Base-by-base conservation (phyloP, 768 basidiomycete genomes). In the Mycena vitilis region DNA sequence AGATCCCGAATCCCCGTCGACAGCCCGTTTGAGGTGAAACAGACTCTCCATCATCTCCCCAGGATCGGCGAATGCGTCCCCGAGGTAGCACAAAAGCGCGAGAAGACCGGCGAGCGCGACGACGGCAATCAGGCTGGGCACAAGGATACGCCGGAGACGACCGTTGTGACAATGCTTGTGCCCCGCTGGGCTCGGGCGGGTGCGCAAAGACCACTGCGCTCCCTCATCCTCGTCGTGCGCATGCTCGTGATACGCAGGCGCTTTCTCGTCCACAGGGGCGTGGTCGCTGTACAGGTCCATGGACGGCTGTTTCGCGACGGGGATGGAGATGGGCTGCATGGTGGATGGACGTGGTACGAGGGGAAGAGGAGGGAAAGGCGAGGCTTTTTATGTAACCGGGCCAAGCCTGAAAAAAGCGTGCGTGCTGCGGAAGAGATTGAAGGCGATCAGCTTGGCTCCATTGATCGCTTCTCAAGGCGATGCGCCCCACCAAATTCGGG, bases 121-220 rank as follows among this genome's bases (percentile, higher is more conserved):
- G 45, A 85, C 63, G 0, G 74, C 65, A 47, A 80, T 69, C 1
- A 81, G 66, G 9, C 79, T 71, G 2, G 83, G 81, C 11, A 83
- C 51, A 20, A 86, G 68, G 48, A 85, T 60, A 23, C 74, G 78
- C 22, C 75, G 76, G 36, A 81, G 59, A n/a, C 77, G 75, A 11
- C 74, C 72, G 56, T 73, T 71, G 62, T 82, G 79, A 67, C 78
- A 81, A 11, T 75, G 69, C 34, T 70, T 75, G 54, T 83, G 81
- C 36, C 58, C 22, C 16, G 36, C 44, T 18, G 49, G 12, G 40
- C 15, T 40, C 5, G 62, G 22, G 22, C 57, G 68, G 11, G n/a
- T 2, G 4, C 22, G n/a, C 25, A 34, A 20, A n/a, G 63, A 58
- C 69, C 69, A 70, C 40, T 66, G 68, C n/a, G 38, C 42, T 13